phyloP scores from a whole-genome alignment of 805 yeast species.

The Ogataea allantospora region DNA sequence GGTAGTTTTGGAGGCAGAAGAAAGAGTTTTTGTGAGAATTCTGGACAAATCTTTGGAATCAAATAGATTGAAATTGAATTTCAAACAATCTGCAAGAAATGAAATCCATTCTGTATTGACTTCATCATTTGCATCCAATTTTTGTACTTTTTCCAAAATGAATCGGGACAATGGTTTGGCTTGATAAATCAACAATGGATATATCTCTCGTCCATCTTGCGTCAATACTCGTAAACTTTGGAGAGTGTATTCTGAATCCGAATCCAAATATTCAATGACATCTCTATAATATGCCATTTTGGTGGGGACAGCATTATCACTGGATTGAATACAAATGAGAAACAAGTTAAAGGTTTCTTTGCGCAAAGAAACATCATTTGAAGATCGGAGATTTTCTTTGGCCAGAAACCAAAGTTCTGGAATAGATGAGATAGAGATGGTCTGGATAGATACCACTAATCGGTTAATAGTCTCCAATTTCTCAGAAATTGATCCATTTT shows the following conservation, averaged over 20 bases:
- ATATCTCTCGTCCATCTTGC: constrained; percentile 36
- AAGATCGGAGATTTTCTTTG: constrained; percentile 46
- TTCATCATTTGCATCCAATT: constrained; percentile 12
- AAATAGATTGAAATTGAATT: constrained; percentile 22
- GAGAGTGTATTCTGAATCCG: constrained; percentile 39
- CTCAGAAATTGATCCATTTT: constrained; percentile 24
- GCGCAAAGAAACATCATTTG: constrained; percentile 35
- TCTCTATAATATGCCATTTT: constrained; percentile 59
- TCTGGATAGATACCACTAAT: constrained; percentile 49
- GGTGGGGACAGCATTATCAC: constrained; percentile 48
- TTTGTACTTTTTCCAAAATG: constrained; percentile 11
- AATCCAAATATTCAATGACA: constrained; percentile 44
- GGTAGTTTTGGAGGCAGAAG: constrained; percentile 14
- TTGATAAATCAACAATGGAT: constrained; percentile 21
- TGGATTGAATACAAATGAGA: constrained; percentile 52
- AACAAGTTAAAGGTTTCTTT: constrained; percentile 53
- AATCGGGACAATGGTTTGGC: constrained; percentile 17
- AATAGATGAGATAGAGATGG: constrained; percentile 53
- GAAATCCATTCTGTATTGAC: constrained; percentile 13
- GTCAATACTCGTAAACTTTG: constrained; percentile 48
- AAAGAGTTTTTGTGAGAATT: constrained; percentile 13
- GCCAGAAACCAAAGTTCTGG: constrained; percentile 78
- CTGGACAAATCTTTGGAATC: constrained; percentile 12
- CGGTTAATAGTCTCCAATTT: constrained; percentile 51
- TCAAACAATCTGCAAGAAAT: constrained; percentile 22